phyloP scores from a whole-genome alignment of 495 filamentous ascomycete species.

The Apodospora peruviana region DNA sequence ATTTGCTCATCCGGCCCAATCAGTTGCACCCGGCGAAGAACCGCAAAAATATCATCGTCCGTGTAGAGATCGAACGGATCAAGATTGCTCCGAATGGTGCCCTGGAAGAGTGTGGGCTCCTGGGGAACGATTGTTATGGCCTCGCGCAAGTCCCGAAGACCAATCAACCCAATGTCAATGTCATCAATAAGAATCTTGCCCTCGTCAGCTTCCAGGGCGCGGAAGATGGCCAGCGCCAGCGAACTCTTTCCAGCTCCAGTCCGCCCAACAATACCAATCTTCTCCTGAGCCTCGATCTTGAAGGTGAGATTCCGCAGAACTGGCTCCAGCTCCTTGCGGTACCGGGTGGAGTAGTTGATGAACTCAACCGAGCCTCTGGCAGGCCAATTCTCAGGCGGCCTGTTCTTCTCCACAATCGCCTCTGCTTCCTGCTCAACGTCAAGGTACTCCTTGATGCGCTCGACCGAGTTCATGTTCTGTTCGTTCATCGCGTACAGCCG shows the following conservation, averaged over 20 bases:
- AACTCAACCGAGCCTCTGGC: constrained; percentile 82
- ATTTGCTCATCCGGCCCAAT: constrained; percentile 54
- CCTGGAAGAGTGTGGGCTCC: constrained; percentile 94
- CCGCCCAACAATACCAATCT: constrained; percentile 93
- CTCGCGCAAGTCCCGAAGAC: constrained; percentile 85
- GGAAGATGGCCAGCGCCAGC: constrained; percentile 90
- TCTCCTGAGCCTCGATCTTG: constrained; percentile 79
- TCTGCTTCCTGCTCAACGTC: constrained; percentile 92
- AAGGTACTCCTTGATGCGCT: constrained; percentile 94
- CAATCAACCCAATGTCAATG: constrained; percentile 82
- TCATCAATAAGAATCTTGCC: constrained; percentile 89
- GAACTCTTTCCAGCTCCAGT: constrained; percentile 98
- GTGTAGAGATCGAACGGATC: constrained; percentile 91
- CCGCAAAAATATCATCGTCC: constrained; percentile 84
- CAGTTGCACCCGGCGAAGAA: constrained; percentile 84
- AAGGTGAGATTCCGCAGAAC: constrained; percentile 83
- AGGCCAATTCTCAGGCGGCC: constrained; percentile 78
- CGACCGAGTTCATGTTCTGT: constrained; percentile 99
- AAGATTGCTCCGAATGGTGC: constrained; percentile 90
- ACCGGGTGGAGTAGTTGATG: constrained; percentile 79
- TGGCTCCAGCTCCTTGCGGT: constrained; percentile 78
- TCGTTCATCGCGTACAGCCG: constrained; percentile 93
- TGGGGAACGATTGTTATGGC: constrained; percentile 97
- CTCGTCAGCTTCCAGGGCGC: constrained; percentile 87
- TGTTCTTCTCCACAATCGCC: constrained; percentile 69